Evolutionary conservation across 495 filamentous ascomycete species (phyloP), one percentile per base, ranked within the genome.

Genomic region (Chlorociboria aeruginascens): DNA sequence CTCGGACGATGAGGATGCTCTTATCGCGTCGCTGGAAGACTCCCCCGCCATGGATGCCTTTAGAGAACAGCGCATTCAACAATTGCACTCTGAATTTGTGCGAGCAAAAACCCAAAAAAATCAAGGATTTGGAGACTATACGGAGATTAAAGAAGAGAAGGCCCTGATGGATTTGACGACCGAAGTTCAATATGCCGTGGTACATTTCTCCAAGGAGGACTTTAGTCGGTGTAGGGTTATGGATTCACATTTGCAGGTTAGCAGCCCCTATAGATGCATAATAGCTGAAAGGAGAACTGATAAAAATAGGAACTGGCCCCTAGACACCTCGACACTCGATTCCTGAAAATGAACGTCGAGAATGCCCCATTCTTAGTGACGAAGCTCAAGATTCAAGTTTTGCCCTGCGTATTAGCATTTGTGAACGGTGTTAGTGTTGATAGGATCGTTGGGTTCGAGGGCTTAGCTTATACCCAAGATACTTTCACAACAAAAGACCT

Each of bases 381-480:
- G 51, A 85, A 79, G 48, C 58, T 89, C 40, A 78, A 77, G 40
- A 71, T 89, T 8, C 65, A 78, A 49, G 78, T 88, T 1, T 59
- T 89, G 35, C 85, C 85, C 0, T 89, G 84, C 55, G 79, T 89
- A 44, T 74, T 89, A 53, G 77, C 75, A 17, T 88, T 88, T 52
- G 66, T 79, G 42, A 77, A 84, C 62, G 85, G 83, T 6, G 63
- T 82, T 33, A 68, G 69, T 2, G 74, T 78, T 35, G 83, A 85
- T 54, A 62, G 83, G 32, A 73, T 89, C 7, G 66, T 86, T 45
- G 85, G 85, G 0, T 89, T 89, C 64, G 85, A 86, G 37, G 82
- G 82, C 7, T 55, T 88, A 25, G 78, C 76, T 32, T 64, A 77
- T 55, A 76, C 69, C 6, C 61, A 58, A 17, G 80, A 85, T 59